Evolutionary conservation across 495 filamentous ascomycete genomes (phyloP).

Genomic region (Penicillium crystallinum): DNA sequence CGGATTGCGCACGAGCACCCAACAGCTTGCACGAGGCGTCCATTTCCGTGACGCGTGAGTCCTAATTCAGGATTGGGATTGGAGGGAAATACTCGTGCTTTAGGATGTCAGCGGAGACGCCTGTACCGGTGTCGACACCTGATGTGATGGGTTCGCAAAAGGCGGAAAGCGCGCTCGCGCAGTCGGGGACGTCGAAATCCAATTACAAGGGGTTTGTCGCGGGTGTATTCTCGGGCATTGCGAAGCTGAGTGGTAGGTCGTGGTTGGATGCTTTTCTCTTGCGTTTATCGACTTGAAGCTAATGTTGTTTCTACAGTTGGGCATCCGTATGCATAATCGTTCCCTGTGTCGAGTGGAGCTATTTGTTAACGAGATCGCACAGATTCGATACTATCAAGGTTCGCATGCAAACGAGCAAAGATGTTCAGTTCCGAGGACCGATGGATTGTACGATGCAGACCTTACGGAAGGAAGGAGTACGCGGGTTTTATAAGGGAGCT

Average conservation of each 20-base stretch:
- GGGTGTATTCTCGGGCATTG: slow-evolving; percentile 87
- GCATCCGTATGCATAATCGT: slow-evolving; percentile 51
- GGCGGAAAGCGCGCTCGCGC: slow-evolving; percentile 6
- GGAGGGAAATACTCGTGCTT: not conserved
- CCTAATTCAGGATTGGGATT: not conserved
- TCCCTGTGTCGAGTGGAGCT: not conserved
- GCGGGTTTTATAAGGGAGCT: slow-evolving; percentile 81
- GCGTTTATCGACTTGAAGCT: not conserved
- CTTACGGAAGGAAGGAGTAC: slow-evolving; percentile 70
- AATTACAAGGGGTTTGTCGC: slow-evolving; percentile 92
- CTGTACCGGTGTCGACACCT: slow-evolving; percentile 13
- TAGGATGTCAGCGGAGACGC: slow-evolving; percentile 27
- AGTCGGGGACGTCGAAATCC: slow-evolving; percentile 21
- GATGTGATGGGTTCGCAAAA: slow-evolving; percentile 9
- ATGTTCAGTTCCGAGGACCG: slow-evolving; percentile 75
- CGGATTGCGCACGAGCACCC: slow-evolving; percentile 4
- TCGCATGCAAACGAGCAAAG: slow-evolving; percentile 80
- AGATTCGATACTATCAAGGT: slow-evolving; percentile 96
- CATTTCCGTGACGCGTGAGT: not conserved
- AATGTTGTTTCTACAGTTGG: slow-evolving; percentile 46
- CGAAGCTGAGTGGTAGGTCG: slow-evolving; percentile 74
- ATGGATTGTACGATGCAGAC: slow-evolving; percentile 82
- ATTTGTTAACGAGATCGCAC: not conserved
- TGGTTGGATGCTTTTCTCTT: not conserved
- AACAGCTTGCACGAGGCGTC: not conserved